phyloP scores from a whole-genome alignment of 2,329 filamentous ascomycete genomes.

The Fusarium continuum region DNA sequence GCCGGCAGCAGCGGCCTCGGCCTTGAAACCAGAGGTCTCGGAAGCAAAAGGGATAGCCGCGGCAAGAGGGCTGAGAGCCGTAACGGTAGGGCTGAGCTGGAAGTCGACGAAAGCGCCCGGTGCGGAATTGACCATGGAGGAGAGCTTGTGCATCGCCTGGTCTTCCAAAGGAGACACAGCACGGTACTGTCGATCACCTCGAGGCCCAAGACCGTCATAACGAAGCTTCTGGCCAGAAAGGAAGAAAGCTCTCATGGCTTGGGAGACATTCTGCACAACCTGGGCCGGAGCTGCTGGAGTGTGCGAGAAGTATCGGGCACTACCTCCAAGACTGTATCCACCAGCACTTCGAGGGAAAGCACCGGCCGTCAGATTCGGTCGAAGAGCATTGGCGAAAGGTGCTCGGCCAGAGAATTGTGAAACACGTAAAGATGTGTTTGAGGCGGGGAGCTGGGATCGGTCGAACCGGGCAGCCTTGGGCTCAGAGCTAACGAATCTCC shows the following conservation, averaged over 20 bases:
- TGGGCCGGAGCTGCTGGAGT: constrained; percentile 85
- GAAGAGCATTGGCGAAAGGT: constrained; percentile 87
- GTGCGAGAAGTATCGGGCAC: constrained; percentile 90
- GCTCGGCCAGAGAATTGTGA: constrained; percentile 75
- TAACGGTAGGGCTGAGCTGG: constrained; percentile 86
- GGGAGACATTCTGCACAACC: constrained; percentile 93
- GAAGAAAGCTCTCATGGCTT: constrained; percentile 90
- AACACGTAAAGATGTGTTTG: constrained; percentile 60
- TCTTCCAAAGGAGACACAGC: constrained; percentile 79
- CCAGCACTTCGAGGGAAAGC: constrained; percentile 85
- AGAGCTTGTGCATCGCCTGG: constrained; percentile 74
- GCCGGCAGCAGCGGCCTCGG: constrained; percentile 52
- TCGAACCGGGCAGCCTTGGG: constrained; percentile 52
- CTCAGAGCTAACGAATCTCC: constrained; percentile 61
- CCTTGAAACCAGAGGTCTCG: constrained; percentile 55
- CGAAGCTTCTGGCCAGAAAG: constrained; percentile 89
- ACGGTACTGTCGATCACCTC: constrained; percentile 82
- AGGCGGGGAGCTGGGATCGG: constrained; percentile 60
- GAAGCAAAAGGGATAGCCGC: constrained; percentile 60
- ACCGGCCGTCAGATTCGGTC: constrained; percentile 91
- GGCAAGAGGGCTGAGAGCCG: constrained; percentile 79
- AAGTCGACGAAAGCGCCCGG: constrained; percentile 92
- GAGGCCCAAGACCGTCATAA: constrained; percentile 79
- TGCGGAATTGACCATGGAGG: constrained; percentile 60
- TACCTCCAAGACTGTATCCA: constrained; percentile 81